Base-by-base conservation (phyloP, 768 basidiomycete species). In the Amanita exitialis region DNA sequence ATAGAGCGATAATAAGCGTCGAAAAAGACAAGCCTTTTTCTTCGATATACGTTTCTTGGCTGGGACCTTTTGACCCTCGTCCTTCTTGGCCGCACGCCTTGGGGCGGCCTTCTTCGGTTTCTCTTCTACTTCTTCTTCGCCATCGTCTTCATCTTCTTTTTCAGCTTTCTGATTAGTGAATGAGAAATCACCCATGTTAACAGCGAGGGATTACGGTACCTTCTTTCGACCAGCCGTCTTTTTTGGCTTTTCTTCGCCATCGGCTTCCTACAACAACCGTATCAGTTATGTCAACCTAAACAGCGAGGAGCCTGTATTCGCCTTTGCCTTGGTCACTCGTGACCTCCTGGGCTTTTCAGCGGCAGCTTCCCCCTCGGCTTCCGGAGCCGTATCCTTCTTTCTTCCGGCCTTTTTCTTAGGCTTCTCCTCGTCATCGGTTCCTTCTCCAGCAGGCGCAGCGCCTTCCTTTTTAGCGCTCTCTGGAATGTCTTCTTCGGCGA, bases 401-500 rank as follows among this genome's bases (percentile, higher is more conserved):
- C 56, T 71, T 1, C 62, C 64, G 9, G 72, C 70, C 51, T 71
- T 71, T 68, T 77, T 78, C 63, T 76, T 73, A 13, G 75, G 73
- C 53, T 77, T 75, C 28, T 70, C 75, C 4, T 71, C 72, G 5
- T 68, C 74, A 30, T 74, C 71, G 10, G 66, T 72, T 30, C 71
- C 68, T 43, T 71, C 75, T n/a, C 64, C 71, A 5, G 62, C 71
- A 1, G 61, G 68, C 15, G 68, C 74, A 10, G 61, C 77, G 4
- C 64, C 71, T 6, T 76, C 65, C 57, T 86, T 90, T 54, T 73
- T 73, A 3, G 89, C 88, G 15, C 73, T 74, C 28, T 78, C 80
- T 4, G 90, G 90, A 36, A 94, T 80, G 59, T 95, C 93, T 57
- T 83, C 91, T 30, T 84, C 80, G 5, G 80, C 89, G 44, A 96